These are phyloP conservation scores for Massospora cicadina DNA, from an alignment of 371 early-diverging fungal species.

Conservation along the genomic window DNA sequence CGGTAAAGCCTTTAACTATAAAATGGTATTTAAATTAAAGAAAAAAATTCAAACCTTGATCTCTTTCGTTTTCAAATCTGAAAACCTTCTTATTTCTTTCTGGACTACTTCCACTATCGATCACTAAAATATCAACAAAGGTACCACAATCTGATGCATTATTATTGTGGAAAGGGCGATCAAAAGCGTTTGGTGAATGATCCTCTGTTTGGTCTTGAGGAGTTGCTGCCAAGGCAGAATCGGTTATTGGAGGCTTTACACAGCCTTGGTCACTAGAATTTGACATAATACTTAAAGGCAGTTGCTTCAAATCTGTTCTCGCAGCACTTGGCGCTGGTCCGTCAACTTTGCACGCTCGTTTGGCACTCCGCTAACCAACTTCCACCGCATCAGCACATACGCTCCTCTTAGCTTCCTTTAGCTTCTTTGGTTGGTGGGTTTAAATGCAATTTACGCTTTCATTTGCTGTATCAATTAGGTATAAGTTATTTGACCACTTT, in stretches of 20 bases:
- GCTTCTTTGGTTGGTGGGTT: no score
- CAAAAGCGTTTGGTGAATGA: not conserved
- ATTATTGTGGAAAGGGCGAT: not conserved
- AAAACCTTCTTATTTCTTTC: not conserved
- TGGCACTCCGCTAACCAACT: no score
- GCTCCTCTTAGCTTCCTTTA: no score
- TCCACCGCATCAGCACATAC: no score
- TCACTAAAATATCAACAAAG: not conserved
- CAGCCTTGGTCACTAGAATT: conserved; percentile 19
- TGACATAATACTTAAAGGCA: no score
- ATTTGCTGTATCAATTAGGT: no score
- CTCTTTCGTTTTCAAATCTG: not conserved
- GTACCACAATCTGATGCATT: not conserved
- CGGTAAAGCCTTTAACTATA: not conserved
- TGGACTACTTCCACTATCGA: not conserved
- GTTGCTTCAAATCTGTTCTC: no score
- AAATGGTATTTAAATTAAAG: not conserved
- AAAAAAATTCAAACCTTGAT: not conserved
- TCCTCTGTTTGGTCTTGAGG: not conserved
- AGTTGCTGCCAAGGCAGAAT: not conserved
- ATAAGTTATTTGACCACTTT: no score
- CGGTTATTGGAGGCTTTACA: not conserved
- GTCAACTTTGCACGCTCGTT: no score
- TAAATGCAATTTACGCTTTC: no score
- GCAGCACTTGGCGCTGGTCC: no score